A percentile compares a stretch with the other conserved stretches of the same genome.
Conservation (phyloP, 768 basidiomycete species). For the Leccinum subgranulosum region DNA sequence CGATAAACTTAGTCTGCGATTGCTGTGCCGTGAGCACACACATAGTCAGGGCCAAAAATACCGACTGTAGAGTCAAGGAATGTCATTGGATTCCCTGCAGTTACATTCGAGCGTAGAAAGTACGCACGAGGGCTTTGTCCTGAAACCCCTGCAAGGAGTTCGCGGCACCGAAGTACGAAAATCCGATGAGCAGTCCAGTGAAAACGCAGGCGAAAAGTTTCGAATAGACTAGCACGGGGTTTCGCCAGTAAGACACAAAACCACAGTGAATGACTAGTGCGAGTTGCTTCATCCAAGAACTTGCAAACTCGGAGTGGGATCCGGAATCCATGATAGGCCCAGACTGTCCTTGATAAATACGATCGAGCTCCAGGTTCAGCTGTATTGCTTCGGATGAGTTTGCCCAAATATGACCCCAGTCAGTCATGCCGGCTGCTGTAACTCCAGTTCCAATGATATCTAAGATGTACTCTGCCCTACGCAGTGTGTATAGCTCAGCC, state of each 20-base stretch:
- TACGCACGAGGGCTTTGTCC: slow-evolving; percentile 41
- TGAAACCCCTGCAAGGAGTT: slow-evolving; percentile 39
- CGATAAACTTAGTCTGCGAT: slow-evolving; percentile 56
- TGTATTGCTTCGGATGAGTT: slow-evolving; percentile 38
- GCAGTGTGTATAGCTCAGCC: neutral
- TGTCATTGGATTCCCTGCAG: neutral
- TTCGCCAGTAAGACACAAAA: slow-evolving; percentile 36
- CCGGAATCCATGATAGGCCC: slow-evolving; percentile 18
- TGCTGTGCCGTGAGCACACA: slow-evolving; percentile 52
- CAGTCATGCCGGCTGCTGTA: slow-evolving; percentile 37
- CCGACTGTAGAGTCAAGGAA: slow-evolving; percentile 31
- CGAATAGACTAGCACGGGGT: slow-evolving; percentile 37
- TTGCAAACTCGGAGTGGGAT: slow-evolving; percentile 34
- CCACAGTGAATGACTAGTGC: slow-evolving; percentile 31
- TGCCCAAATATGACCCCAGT: slow-evolving; percentile 53
- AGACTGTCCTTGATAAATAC: slow-evolving; percentile 39
- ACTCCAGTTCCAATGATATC: slow-evolving; percentile 57
- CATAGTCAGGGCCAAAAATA: slow-evolving; percentile 47
- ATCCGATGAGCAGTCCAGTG: slow-evolving; percentile 38
- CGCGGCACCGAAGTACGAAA: slow-evolving; percentile 39
- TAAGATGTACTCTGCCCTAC: slow-evolving; percentile 47
- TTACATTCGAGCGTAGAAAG: neutral
- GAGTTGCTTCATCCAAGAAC: slow-evolving; percentile 39
- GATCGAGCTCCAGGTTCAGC: slow-evolving; percentile 41
- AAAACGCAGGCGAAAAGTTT: slow-evolving; percentile 37